Conservation (phyloP, 1,284 basidiomycete species). For the Cutaneotrichosporon curvatum region DNA sequence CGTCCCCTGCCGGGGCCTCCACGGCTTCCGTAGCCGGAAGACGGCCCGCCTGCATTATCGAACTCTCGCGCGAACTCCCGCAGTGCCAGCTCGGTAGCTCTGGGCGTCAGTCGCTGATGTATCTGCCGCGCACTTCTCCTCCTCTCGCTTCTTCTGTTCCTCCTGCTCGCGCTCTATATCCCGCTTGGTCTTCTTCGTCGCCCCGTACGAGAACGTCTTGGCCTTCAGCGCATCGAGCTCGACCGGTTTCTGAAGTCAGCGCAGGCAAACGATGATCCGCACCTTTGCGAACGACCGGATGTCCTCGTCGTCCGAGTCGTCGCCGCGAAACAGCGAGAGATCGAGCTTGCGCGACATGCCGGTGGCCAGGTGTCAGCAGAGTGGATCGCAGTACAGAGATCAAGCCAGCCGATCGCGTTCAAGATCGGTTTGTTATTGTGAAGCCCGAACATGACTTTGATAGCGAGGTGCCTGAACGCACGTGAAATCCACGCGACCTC, state of each 20-base stretch:
- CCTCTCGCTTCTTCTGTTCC: constrained; percentile 75
- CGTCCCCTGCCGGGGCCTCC: constrained; percentile 1
- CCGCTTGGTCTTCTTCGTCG: constrained; percentile 55
- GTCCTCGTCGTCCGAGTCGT: constrained; percentile 40
- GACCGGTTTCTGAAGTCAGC: constrained; percentile 10
- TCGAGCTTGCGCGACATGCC: constrained; percentile 39
- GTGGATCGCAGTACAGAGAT: no score
- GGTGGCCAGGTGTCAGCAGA: no score
- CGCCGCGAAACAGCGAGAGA: constrained; percentile 42
- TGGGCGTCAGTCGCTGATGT: background rate
- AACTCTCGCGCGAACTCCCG: constrained; percentile 11
- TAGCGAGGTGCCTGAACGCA: no score
- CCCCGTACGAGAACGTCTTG: constrained; percentile 45
- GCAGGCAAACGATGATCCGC: constrained; percentile 1
- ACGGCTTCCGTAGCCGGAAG: no score
- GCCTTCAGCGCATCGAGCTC: constrained; percentile 42
- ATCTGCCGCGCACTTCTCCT: constrained; percentile 47
- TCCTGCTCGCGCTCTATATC: constrained; percentile 82
- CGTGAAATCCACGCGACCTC: no score
- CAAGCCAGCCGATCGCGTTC: no score
- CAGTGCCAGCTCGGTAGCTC: constrained; percentile 4
- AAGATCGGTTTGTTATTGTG: no score
- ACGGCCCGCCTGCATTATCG: background rate
- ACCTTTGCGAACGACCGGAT: constrained; percentile 18
- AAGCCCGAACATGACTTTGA: no score